Evolutionary conservation across 2,329 filamentous ascomycete species (phyloP).

Genomic region (Colletotrichum somersetense): DNA sequence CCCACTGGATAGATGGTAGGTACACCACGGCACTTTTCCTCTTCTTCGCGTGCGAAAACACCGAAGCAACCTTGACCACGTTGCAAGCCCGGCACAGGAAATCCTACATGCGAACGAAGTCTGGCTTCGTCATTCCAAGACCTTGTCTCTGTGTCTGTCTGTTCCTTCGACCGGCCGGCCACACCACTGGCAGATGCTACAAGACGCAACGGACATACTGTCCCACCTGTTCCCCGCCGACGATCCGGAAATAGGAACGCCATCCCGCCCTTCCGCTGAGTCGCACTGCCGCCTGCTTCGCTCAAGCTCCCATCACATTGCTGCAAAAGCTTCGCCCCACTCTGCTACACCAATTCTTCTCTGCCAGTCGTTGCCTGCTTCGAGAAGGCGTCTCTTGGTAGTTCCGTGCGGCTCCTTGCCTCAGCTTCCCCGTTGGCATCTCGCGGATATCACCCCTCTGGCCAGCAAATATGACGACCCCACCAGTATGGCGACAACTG

Average conservation of each 20-base stretch:
- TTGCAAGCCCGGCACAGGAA: not conserved
- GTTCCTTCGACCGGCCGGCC: not conserved
- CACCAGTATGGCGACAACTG: constrained; percentile 62
- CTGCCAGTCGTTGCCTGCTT: not conserved
- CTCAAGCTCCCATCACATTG: not conserved
- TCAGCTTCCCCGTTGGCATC: not conserved
- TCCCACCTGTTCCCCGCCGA: not conserved
- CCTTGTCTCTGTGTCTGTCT: not conserved
- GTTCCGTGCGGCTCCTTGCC: not conserved
- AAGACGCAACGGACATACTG: not conserved
- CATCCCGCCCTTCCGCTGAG: not conserved
- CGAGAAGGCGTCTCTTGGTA: not conserved
- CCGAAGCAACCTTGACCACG: constrained; percentile 8
- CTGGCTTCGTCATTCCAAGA: not conserved
- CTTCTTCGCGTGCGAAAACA: constrained; percentile 2
- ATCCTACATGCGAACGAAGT: not conserved
- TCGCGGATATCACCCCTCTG: not conserved
- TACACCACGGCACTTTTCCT: not conserved
- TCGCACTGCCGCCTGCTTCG: constrained; percentile 13
- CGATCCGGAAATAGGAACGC: not conserved
- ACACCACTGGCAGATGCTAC: not conserved
- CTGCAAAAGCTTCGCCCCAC: constrained; percentile 8
- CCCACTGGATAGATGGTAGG: not conserved
- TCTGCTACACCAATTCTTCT: too few relatives aligned
- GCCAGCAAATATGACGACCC: constrained; percentile 47